Conservation (phyloP, 2,329 filamentous ascomycete species). For the Trichophyton verrucosum region DNA sequence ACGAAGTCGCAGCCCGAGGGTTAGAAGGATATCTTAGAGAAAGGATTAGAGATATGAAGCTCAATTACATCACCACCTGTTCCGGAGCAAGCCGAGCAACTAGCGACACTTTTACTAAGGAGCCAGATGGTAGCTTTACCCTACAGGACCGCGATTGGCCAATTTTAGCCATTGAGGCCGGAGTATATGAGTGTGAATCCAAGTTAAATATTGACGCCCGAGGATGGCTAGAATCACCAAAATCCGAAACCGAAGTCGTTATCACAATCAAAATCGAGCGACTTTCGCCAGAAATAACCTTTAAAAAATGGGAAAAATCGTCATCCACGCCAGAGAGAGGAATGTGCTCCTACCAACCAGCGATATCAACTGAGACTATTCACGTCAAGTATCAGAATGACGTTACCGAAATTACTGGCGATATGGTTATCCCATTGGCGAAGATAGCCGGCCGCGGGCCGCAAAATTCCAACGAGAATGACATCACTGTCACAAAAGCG, state of each 20-base stretch:
- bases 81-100: background rate
- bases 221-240: conserved; percentile 5
- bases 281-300: background rate
- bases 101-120: background rate
- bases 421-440: background rate
- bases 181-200: background rate
- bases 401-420: background rate
- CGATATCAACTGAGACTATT: background rate
- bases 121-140: background rate
- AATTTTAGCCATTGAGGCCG: background rate
- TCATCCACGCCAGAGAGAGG: no score
- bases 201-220: conserved; percentile 7
- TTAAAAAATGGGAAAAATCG: background rate
- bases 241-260: conserved; percentile 2
- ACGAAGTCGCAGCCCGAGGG: background rate
- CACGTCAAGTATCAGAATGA: background rate
- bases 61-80: background rate
- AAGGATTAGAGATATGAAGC: background rate
- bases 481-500: background rate
- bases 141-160: background rate
- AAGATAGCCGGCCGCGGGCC: background rate
- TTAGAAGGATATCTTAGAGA: background rate
- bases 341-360: background rate
- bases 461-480: background rate
- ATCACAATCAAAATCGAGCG: conserved; percentile 6